phyloP scores from a whole-genome alignment of 2,329 filamentous ascomycete species.

The Aspergillus awamori region DNA sequence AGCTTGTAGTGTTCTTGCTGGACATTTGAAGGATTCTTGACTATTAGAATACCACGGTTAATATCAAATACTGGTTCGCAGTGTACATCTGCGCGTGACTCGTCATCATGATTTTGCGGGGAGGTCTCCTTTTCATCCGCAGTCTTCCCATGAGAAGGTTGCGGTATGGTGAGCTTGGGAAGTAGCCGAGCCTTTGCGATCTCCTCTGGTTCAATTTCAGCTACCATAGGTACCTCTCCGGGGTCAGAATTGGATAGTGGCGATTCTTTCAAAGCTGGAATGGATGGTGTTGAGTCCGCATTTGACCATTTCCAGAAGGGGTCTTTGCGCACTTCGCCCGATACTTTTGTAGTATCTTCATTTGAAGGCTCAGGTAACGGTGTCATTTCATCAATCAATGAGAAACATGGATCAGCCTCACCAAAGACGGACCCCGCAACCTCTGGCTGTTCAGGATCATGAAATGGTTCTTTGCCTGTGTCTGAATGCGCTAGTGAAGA shows the following conservation, averaged over 20 bases:
- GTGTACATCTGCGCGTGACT: background rate
- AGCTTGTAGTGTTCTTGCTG: constrained; percentile 25
- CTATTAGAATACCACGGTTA: constrained; percentile 21
- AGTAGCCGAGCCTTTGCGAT: background rate
- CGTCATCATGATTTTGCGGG: background rate
- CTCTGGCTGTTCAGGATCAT: background rate
- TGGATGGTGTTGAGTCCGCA: background rate
- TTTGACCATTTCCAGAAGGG: background rate
- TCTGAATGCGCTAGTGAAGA: background rate
- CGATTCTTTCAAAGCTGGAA: background rate
- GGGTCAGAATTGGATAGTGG: background rate
- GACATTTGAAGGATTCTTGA: constrained; percentile 20
- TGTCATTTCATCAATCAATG: background rate
- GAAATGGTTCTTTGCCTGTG: background rate
- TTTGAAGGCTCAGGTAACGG: background rate
- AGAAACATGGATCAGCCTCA: background rate
- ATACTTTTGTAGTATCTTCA: background rate
- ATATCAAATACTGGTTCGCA: constrained; percentile 21
- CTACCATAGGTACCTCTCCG: background rate
- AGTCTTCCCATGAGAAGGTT: background rate
- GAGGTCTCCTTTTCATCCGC: background rate
- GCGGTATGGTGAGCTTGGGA: background rate
- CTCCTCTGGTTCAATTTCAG: background rate
- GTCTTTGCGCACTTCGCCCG: background rate
- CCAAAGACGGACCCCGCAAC: background rate